Percentiles rank a stretch among this genome's conserved stretches.
Evolutionary conservation across 1,139 yeast genomes (phyloP).

Genomic region (Sporopachydermia cereana): DNA sequence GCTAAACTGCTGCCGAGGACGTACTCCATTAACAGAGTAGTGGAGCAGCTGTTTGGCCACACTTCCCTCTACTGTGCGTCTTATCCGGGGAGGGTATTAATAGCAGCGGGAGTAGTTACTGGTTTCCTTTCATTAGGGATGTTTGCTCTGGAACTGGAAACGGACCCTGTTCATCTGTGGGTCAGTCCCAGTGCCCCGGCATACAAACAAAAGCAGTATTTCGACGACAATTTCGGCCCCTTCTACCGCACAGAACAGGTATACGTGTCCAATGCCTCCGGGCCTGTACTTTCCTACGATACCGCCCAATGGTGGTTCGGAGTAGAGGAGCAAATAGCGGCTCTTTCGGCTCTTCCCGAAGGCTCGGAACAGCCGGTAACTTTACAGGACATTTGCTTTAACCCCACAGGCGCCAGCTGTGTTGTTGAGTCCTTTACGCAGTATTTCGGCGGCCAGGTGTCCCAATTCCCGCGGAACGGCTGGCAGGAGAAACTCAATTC

Average conservation of each 20-base stretch:
- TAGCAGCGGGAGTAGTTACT: slow-evolving; percentile 32
- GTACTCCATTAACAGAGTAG: neutral
- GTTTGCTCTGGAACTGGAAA: slow-evolving; percentile 47
- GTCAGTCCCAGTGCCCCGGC: slow-evolving; percentile 75
- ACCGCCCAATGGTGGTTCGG: slow-evolving; percentile 81
- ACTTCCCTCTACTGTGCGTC: slow-evolving; percentile 47
- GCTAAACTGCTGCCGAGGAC: neutral
- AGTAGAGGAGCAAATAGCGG: slow-evolving; percentile 46
- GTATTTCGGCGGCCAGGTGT: slow-evolving; percentile 61
- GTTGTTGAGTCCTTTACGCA: slow-evolving; percentile 87
- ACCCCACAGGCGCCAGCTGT: slow-evolving; percentile 72
- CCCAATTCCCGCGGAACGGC: slow-evolving; percentile 32
- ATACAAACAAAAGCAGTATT: slow-evolving; percentile 52
- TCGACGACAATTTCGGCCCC: slow-evolving; percentile 78
- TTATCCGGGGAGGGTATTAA: slow-evolving; percentile 46
- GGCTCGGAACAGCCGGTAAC: slow-evolving; percentile 17
- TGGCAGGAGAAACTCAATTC: slow-evolving; percentile 45
- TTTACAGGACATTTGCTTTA: slow-evolving; percentile 67
- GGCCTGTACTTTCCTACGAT: slow-evolving; percentile 52
- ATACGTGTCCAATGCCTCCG: slow-evolving; percentile 59
- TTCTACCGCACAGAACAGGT: slow-evolving; percentile 85
- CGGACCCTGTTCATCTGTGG: slow-evolving; percentile 78
- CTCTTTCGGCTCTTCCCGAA: slow-evolving; percentile 11
- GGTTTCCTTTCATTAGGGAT: slow-evolving; percentile 43
- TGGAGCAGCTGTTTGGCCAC: slow-evolving; percentile 32